Percentiles rank a stretch among this genome's conserved stretches.
phyloP scores from a whole-genome alignment of 2,329 filamentous ascomycete genomes.

The Cladosporium colombiae region DNA sequence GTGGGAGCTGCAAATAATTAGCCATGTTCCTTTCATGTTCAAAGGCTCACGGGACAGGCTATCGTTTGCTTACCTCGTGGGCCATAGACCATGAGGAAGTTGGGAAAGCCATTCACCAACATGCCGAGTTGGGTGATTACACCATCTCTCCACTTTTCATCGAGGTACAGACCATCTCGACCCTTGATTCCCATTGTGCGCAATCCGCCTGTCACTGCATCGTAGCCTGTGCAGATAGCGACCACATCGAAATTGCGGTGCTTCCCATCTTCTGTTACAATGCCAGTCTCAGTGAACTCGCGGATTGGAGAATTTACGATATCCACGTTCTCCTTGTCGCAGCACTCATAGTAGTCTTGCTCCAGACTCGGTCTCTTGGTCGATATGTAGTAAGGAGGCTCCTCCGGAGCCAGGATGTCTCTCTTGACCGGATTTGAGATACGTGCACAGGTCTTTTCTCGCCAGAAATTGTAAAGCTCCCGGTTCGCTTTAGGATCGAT shows the following conservation, averaged over 20 bases:
- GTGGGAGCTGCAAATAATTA: slow-evolving; percentile 35
- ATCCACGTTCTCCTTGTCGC: slow-evolving; percentile 45
- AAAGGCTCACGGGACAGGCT: neutral
- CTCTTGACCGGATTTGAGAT: slow-evolving; percentile 47
- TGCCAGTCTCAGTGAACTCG: slow-evolving; percentile 46
- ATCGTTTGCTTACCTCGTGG: neutral
- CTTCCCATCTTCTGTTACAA: slow-evolving; percentile 42
- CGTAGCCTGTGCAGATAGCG: slow-evolving; percentile 49
- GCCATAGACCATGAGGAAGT: slow-evolving; percentile 22
- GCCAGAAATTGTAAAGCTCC: slow-evolving; percentile 48
- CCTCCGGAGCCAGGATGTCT: slow-evolving; percentile 45
- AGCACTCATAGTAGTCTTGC: slow-evolving; percentile 50
- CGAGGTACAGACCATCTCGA: slow-evolving; percentile 40
- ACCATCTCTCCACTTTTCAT: slow-evolving; percentile 46
- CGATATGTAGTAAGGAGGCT: slow-evolving; percentile 45
- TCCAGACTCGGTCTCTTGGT: slow-evolving; percentile 48
- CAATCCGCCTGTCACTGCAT: slow-evolving; percentile 40
- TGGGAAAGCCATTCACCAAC: slow-evolving; percentile 34
- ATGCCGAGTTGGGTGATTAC: slow-evolving; percentile 45
- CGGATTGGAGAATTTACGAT: slow-evolving; percentile 44
- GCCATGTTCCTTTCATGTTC: neutral
- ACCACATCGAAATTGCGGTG: slow-evolving; percentile 47
- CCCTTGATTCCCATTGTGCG: slow-evolving; percentile 39
- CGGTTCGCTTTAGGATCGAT: slow-evolving; percentile 42
- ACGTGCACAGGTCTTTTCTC: slow-evolving; percentile 24